Evolutionary conservation across 1,284 basidiomycete species (phyloP).

Genomic region (Sporisorium exsertum): DNA sequence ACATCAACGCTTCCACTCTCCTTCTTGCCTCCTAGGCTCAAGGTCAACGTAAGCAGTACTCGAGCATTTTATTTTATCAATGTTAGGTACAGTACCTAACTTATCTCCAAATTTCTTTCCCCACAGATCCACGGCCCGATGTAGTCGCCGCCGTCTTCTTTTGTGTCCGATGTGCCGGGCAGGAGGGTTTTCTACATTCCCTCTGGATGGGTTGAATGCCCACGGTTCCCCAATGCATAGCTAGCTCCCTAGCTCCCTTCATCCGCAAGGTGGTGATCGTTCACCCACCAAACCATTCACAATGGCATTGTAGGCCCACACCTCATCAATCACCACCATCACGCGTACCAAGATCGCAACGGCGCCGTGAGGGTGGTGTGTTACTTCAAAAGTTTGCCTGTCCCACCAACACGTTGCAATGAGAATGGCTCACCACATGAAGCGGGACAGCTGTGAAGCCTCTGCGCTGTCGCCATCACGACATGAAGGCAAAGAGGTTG

Average conservation of each 20-base stretch:
- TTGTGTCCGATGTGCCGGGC: too few species aligned
- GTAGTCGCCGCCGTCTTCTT: too few species aligned
- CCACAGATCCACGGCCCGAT: too few species aligned
- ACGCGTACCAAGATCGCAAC: not conserved
- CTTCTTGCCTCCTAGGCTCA: too few species aligned
- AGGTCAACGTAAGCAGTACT: too few species aligned
- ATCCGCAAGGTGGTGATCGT: not conserved
- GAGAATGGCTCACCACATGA: constrained; percentile 6
- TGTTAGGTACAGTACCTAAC: too few species aligned
- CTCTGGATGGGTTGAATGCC: too few species aligned
- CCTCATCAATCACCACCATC: not conserved
- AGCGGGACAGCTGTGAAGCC: not conserved
- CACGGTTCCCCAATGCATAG: too few species aligned
- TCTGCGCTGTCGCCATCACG: constrained; percentile 20
- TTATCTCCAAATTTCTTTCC: too few species aligned
- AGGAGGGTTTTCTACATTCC: too few species aligned
- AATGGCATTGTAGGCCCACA: constrained; percentile 1
- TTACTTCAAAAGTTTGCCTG: not conserved
- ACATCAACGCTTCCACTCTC: too few species aligned
- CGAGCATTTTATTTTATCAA: too few species aligned
- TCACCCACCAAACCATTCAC: not conserved
- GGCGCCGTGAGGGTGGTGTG: not conserved
- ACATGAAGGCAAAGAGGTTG: constrained; percentile 7
- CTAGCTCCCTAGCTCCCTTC: not conserved
- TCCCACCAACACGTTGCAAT: constrained; percentile 4